These are phyloP conservation scores for Elaeis oleifera DNA, from an alignment of 202 grass and related monocot genomes.

Conservation along the genomic window DNA sequence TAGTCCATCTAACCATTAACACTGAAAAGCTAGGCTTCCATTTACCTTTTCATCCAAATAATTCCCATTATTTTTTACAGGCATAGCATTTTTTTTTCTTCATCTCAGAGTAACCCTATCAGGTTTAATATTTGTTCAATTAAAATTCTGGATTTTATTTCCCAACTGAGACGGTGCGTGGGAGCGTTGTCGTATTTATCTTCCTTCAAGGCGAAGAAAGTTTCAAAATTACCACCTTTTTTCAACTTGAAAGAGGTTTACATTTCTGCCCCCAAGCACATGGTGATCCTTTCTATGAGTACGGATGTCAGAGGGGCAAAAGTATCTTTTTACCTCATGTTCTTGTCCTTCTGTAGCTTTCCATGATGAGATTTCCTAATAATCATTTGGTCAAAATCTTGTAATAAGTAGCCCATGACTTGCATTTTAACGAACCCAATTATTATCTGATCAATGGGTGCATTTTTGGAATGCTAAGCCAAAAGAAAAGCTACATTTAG, in stretches of 20 bases:
- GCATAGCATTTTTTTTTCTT: too few species aligned
- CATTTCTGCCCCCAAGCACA: not conserved
- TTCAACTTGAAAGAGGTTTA: slow-evolving; percentile 12
- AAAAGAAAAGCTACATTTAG: too few species aligned
- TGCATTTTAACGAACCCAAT: slow-evolving; percentile 15
- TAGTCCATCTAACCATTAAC: too few species aligned
- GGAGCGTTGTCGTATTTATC: slow-evolving; percentile 9
- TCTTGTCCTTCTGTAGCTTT: not conserved
- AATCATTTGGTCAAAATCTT: not conserved
- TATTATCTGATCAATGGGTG: slow-evolving; percentile 2
- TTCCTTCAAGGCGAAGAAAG: slow-evolving; percentile 22
- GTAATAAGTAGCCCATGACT: slow-evolving; percentile 25
- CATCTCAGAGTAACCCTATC: too few species aligned
- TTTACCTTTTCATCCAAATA: too few species aligned
- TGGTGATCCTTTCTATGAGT: too few species aligned
- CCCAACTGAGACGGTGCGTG: not conserved
- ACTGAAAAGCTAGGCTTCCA: too few species aligned
- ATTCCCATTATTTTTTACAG: too few species aligned
- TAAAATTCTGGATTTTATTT: not conserved
- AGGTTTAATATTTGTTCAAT: too few species aligned
- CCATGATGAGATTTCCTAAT: not conserved
- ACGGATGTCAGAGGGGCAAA: slow-evolving; percentile 27
- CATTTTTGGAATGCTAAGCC: too few species aligned
- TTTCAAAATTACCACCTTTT: slow-evolving; percentile 19
- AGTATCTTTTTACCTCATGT: not conserved